phyloP scores from a whole-genome alignment of 2,329 filamentous ascomycete genomes.

The Alternaria atra region DNA sequence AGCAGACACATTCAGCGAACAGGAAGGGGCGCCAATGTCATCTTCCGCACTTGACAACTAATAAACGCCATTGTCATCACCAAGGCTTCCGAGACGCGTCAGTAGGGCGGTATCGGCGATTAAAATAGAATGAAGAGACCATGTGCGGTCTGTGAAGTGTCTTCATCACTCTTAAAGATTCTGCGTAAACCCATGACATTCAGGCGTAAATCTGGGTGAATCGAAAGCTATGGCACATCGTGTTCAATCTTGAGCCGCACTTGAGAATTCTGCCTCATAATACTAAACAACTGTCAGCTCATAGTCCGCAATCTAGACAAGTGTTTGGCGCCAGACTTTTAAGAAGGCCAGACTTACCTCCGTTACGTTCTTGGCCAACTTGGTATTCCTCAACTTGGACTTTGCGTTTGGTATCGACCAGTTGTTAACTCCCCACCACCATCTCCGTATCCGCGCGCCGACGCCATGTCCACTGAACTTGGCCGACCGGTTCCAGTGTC shows the following conservation, averaged over 20 bases:
- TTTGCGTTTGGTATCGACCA: conserved; percentile 64
- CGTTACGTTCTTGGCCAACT: conserved; percentile 44
- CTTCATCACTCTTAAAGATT: background rate
- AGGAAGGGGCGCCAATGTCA: background rate
- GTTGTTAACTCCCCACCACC: conserved; percentile 96
- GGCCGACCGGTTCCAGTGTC: conserved; percentile 83
- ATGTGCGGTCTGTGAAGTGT: background rate
- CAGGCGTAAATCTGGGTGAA: background rate
- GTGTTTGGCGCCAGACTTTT: conserved; percentile 34
- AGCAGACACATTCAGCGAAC: background rate
- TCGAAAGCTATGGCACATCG: background rate
- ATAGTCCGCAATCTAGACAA: background rate
- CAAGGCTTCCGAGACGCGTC: background rate
- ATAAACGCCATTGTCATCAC: background rate
- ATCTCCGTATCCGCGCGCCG: conserved; percentile 80
- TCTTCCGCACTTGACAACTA: background rate
- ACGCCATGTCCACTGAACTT: conserved; percentile 78
- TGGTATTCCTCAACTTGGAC: conserved; percentile 37
- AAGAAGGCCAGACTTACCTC: conserved; percentile 49
- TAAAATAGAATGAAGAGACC: background rate
- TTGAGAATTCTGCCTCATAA: conserved; percentile 41
- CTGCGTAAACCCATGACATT: background rate
- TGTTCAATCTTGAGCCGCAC: conserved; percentile 29
- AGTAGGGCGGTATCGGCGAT: background rate
- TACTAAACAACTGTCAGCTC: conserved; percentile 35